Base-by-base conservation (phyloP, 768 basidiomycete genomes). In the Polyporus arcularius region DNA sequence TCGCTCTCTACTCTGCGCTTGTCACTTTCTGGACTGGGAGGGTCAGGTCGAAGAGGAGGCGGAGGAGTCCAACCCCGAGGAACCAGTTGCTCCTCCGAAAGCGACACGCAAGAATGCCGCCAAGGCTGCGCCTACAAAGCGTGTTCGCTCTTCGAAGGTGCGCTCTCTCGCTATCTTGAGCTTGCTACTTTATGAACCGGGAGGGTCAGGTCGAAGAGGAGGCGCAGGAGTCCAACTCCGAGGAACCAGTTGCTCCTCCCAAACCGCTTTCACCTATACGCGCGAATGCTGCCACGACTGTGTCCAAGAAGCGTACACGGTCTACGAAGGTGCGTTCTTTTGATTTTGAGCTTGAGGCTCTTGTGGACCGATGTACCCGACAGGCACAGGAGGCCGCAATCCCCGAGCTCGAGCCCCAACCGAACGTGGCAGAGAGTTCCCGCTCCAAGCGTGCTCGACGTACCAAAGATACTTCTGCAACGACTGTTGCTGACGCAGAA, bases 401-500 rank as follows among this genome's bases (percentile, higher is more conserved):
- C 5, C 28, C 40, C 6, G 18, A n/a, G n/a, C 16, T 31, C 28
- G 41, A 15, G 14, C 53, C 49, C 31, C 18, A 43, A 26, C 18
- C 46, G 26, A 45, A 39, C 30, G 30, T 9, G 14, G 39, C 39
- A 4, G 51, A 30, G 5, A 38, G 38, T 16, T 35, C 47, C 16
- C 59, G 53, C 39, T 38, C 46, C 12, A 55, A 53, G 10, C 35
- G 59, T 11, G n/a, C 47, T 1, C 46, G 53, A 30, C 46, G 53
- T 11, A 43, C 39, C 5, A 60, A 50, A 35, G 35, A 11, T 11
- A 35, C 7, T 11, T 11, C 59, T 26, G 18, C 42, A 9, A 11
- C 26, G 4, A 18, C 31, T 3, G 47, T 18, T 15, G 46, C 42
- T 11, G 35, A 16, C 26, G 10, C 31, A 32, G 38, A 47, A 1